phyloP scores from a whole-genome alignment of 192 early-diverging fungal species.

The Mortierella hygrophila region DNA sequence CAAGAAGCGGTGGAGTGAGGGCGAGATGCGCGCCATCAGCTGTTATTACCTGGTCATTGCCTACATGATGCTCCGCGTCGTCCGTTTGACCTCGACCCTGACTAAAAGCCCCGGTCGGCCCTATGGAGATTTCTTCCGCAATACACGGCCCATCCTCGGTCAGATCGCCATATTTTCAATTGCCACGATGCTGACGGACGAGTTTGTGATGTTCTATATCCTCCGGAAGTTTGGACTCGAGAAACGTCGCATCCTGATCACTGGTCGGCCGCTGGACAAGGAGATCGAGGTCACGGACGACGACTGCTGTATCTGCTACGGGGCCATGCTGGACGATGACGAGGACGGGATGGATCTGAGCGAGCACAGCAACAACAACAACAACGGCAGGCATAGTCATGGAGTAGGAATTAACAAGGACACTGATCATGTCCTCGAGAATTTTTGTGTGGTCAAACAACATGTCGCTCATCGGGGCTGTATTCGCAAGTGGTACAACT shows the following conservation, averaged over 20 bases:
- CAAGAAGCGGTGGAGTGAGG: conserved; percentile 54
- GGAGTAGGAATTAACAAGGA: conserved; percentile 18
- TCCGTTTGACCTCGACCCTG: conserved; percentile 39
- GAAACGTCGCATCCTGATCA: conserved; percentile 46
- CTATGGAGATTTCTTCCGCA: conserved; percentile 54
- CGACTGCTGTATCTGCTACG: conserved; percentile 56
- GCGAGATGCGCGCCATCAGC: conserved; percentile 52
- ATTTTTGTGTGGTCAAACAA: conserved; percentile 51
- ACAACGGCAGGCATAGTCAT: neutral
- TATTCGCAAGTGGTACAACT: conserved; percentile 56
- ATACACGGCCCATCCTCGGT: conserved; percentile 47
- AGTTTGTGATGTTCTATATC: conserved; percentile 56
- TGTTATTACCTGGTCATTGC: conserved; percentile 52
- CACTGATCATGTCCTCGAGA: conserved; percentile 51
- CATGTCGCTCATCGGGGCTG: conserved; percentile 53
- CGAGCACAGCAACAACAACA: conserved; percentile 11
- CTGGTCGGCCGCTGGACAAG: conserved; percentile 41
- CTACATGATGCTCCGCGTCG: conserved; percentile 53
- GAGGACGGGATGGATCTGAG: conserved; percentile 19
- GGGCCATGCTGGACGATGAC: conserved; percentile 55
- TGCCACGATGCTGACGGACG: conserved; percentile 45
- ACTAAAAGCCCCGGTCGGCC: conserved; percentile 48
- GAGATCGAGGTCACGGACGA: conserved; percentile 30
- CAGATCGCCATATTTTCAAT: conserved; percentile 42
- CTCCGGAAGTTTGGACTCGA: conserved; percentile 56